Conservation (phyloP, 768 basidiomycete genomes). For the Pleurotus salmoneostramineus region DNA sequence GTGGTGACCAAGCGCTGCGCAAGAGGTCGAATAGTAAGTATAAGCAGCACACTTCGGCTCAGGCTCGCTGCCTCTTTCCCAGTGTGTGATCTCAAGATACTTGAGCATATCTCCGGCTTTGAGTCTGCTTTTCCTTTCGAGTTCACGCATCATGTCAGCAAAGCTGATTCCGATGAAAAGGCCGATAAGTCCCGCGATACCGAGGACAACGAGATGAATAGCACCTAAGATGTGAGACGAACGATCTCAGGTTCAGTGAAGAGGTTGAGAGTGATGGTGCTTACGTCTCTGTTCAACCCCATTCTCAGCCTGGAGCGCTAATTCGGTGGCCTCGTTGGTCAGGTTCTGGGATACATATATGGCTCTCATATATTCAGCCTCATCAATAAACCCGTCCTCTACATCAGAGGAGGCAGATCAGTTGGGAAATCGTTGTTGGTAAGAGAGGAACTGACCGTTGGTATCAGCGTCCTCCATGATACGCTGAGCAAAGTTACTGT, state of each 20-base stretch:
- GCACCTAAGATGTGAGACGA: not conserved
- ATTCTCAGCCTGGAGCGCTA: not conserved
- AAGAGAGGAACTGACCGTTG: not conserved
- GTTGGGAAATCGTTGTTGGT: not conserved
- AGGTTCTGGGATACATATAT: not conserved
- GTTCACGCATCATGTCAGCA: constrained; percentile 2
- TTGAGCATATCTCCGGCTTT: constrained; percentile 7
- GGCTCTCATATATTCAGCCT: constrained; percentile 4
- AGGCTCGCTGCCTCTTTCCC: constrained; percentile 5
- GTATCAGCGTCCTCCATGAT: not conserved
- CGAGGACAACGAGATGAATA: not conserved
- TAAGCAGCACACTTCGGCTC: constrained; percentile 9
- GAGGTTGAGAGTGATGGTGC: not conserved
- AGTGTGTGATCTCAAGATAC: constrained; percentile 5
- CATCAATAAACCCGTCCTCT: not conserved
- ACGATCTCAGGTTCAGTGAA: not conserved
- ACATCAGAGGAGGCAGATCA: not conserved
- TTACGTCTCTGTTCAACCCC: not conserved
- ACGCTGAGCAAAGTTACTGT: not conserved
- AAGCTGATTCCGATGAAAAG: constrained; percentile 5
- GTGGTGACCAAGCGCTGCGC: not conserved
- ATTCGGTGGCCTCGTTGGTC: not conserved
- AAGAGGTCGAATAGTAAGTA: constrained; percentile 8
- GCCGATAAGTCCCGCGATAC: not conserved
- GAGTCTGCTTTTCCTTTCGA: constrained; percentile 2